A percentile compares a stretch with the other conserved stretches of the same genome.
Evolutionary conservation across 305 asterid genomes (phyloP).

Genomic region (Solanum aculeatissimum): DNA sequence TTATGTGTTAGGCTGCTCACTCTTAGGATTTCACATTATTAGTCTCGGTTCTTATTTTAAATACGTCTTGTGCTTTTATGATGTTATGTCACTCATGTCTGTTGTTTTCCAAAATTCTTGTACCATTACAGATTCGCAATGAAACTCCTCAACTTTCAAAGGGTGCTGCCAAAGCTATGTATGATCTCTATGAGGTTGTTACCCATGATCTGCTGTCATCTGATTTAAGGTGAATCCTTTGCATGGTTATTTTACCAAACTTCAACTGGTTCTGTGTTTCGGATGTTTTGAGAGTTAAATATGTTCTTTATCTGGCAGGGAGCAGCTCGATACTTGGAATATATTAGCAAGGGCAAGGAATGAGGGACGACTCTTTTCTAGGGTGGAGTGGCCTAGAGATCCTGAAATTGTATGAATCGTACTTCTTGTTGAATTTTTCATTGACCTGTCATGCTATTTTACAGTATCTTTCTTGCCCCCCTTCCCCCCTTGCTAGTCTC

Average conservation of each 20-base stretch:
- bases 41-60: background rate
- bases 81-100: background rate
- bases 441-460: background rate
- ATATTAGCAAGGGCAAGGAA: conserved; percentile 84
- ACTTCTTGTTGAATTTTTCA: background rate
- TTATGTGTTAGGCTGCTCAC: background rate
- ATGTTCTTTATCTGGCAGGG: conserved; percentile 42
- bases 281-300: background rate
- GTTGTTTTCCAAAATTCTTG: background rate
- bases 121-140: conserved; percentile 46
- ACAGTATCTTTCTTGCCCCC: background rate
- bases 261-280: background rate
- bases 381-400: conserved; percentile 92
- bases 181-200: conserved; percentile 85
- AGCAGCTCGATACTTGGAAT: conserved; percentile 95
- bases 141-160: conserved; percentile 76
- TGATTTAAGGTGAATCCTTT: conserved; percentile 64
- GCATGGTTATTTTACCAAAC: background rate
- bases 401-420: conserved; percentile 59
- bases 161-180: conserved; percentile 92
- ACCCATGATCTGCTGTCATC: conserved; percentile 80
- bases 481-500: background rate
- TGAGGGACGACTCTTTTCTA: conserved; percentile 91
- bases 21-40: background rate
- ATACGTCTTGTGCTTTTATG: background rate